Evolutionary conservation across 768 basidiomycete genomes (phyloP).

Genomic region (Pisolithus marmoratus): DNA sequence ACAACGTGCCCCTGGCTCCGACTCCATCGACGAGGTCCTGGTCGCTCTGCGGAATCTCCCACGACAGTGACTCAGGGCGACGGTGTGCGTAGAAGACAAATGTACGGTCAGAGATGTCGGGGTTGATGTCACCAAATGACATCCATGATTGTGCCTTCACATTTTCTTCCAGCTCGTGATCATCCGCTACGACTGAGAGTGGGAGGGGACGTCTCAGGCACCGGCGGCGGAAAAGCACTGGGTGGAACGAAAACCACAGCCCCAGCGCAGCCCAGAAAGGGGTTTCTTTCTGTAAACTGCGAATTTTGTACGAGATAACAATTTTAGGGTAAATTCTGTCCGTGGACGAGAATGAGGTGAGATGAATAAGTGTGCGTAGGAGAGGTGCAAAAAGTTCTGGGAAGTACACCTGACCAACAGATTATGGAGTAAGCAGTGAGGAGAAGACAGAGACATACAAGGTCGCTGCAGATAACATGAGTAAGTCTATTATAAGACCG

Average conservation of each 20-base stretch:
- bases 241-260: constrained; percentile 64
- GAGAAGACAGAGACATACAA: constrained; percentile 44
- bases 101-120: constrained; percentile 27
- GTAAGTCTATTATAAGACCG: constrained; percentile 30
- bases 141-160: constrained; percentile 26
- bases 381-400: constrained; percentile 75
- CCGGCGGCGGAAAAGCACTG: constrained; percentile 38
- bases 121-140: constrained; percentile 38
- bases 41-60: constrained; percentile 50
- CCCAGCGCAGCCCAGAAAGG: constrained; percentile 80
- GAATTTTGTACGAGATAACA: constrained; percentile 71
- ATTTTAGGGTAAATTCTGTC: constrained; percentile 28
- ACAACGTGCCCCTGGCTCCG: constrained; percentile 40
- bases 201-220: neutral
- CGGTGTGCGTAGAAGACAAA: constrained; percentile 63
- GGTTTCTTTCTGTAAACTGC: constrained; percentile 66
- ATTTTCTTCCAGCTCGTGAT: neutral
- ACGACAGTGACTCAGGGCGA: constrained; percentile 49
- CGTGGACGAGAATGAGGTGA: constrained; percentile 52
- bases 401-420: constrained; percentile 65
- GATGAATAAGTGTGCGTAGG: constrained; percentile 64
- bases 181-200: neutral
- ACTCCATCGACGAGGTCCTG: constrained; percentile 51
- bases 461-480: constrained; percentile 79
- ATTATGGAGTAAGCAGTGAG: neutral